Conservation (phyloP, 2,329 filamentous ascomycete species). For the Sarocladiaceae sp. region DNA sequence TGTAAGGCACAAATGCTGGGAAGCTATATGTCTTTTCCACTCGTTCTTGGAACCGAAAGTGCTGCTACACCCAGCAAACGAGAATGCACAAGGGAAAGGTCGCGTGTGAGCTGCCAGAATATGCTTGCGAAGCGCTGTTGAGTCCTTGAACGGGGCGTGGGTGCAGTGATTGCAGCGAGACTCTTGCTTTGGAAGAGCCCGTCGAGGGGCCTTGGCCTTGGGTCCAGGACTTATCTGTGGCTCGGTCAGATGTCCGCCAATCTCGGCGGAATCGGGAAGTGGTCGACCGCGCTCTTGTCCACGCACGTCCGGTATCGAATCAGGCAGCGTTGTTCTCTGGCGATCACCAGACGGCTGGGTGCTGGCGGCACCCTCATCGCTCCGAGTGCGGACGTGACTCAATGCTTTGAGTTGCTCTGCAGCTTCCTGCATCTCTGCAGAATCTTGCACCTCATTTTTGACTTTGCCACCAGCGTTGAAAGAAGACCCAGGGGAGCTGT, state of each 20-base stretch:
- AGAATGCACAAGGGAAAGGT: conserved; percentile 73
- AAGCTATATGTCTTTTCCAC: conserved; percentile 86
- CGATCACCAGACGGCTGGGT: not conserved
- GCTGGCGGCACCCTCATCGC: conserved; percentile 34
- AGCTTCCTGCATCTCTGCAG: conserved; percentile 66
- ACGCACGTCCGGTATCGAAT: conserved; percentile 2
- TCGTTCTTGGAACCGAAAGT: conserved; percentile 84
- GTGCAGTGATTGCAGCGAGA: conserved; percentile 58
- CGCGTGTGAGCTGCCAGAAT: conserved; percentile 65
- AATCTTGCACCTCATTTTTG: conserved; percentile 47
- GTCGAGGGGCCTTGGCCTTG: conserved; percentile 35
- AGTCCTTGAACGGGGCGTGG: conserved; percentile 63
- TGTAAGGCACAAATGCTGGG: conserved; percentile 71
- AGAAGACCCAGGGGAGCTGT: conserved; percentile 5
- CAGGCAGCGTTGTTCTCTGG: conserved; percentile 1
- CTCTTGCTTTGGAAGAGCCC: conserved; percentile 54
- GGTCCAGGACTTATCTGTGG: conserved; percentile 9
- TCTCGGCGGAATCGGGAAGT: not conserved
- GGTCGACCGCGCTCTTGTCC: not conserved
- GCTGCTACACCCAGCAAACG: conserved; percentile 68
- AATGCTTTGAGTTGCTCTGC: conserved; percentile 63
- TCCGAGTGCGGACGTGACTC: conserved; percentile 56
- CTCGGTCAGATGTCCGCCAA: not conserved
- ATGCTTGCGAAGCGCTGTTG: conserved; percentile 61
- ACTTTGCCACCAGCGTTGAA: conserved; percentile 20